phyloP scores from a whole-genome alignment of 805 yeast species.

The Candida argentea region DNA sequence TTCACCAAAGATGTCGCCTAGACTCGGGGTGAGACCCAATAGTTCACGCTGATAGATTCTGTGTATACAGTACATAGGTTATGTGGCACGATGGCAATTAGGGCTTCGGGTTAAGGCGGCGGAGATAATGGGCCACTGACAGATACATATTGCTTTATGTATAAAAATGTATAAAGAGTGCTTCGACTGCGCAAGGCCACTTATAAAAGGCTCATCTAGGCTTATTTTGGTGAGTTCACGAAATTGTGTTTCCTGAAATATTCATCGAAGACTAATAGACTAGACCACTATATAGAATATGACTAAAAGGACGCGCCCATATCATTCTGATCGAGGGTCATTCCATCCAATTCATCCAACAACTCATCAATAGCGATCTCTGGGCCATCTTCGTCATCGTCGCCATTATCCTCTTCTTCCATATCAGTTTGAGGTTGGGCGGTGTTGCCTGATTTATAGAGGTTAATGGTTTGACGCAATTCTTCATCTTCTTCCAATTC shows the following conservation, averaged over 20 bases:
- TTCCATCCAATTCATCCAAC: conserved; percentile 88
- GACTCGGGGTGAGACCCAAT: too few relatives aligned
- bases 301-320: conserved; percentile 6
- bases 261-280: too few relatives aligned
- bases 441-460: conserved; percentile 56
- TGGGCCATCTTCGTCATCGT: conserved; percentile 77
- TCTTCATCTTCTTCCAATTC: conserved; percentile 96
- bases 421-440: conserved; percentile 33
- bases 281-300: too few relatives aligned
- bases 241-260: too few relatives aligned
- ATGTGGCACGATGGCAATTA: too few relatives aligned
- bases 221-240: background rate
- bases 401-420: conserved; percentile 31
- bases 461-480: conserved; percentile 79
- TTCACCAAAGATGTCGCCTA: too few relatives aligned
- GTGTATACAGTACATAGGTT: too few relatives aligned
- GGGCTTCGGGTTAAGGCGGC: too few relatives aligned
- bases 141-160: too few relatives aligned
- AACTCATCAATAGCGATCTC: conserved; percentile 84
- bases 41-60: too few relatives aligned
- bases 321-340: conserved; percentile 61
- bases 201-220: background rate
- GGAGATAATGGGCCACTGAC: too few relatives aligned
- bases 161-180: too few relatives aligned
- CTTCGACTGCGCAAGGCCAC: background rate